Base-by-base conservation (phyloP, 2,329 filamentous ascomycete genomes). In the Trichoderma endophyticum region DNA sequence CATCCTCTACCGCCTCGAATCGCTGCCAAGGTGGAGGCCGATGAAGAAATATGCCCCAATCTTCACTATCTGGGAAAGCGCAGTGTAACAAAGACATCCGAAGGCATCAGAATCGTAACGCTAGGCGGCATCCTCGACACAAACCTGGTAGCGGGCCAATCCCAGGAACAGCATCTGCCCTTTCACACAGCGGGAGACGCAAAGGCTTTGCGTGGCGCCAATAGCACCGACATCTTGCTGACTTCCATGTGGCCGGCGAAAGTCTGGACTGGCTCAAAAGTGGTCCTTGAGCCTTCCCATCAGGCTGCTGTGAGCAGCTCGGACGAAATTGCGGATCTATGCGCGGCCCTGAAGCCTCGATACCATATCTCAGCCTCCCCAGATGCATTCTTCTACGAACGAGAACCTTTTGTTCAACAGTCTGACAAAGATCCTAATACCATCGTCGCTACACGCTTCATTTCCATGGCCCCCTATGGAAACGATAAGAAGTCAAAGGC, bases 61-160 rank as follows among this genome's bases (percentile, higher is more conserved):
- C 88, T 99, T 12, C 93, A 93, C 81, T 97, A 92, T 77, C 88
- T 99, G 1, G 95, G 93, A 71, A 97, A 96, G 81, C 91, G 94
- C 77, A 93, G 93, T 73, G 91, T 92, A 15, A 92, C 94, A 67
- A 98, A 96, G 80, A 98, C 95, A 0, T 92, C 93, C 0, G 95
- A 98, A 75, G 95, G 95, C 1, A 86, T 98, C 60, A 90, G 92
- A 65, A 94, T 99, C 73, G 93, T 95, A n/a, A 86, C 93, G 0
- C 86, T 99, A 0, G 95, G 95, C 30, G 96, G 96, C 0, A 84
- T 86, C 39, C 83, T 94, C 1, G 90, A 93, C 76, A 79, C 88
- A 14, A 86, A 87, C 63, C 84, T 90, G 15, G 83, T 89, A 39
- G 87, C 84, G 3, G 90, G 89, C 3, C 85, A 89, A 70, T 92